These are phyloP conservation scores for Diaporthe sp. DNA, from an alignment of 2,329 filamentous ascomycete genomes.

Conservation along the genomic window DNA sequence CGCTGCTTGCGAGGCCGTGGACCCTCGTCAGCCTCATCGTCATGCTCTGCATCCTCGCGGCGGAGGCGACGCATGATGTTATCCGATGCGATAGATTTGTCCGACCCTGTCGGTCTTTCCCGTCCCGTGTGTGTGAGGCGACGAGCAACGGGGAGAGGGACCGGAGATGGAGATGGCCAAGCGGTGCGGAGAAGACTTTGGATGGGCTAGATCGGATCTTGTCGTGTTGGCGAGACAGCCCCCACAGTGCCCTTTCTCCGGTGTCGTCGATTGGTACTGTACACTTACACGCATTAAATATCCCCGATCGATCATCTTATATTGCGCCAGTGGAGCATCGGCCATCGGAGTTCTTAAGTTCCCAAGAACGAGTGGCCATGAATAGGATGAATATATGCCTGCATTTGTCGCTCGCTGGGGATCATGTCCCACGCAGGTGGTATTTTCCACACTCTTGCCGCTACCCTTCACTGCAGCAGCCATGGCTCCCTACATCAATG, in stretches of 20 bases:
- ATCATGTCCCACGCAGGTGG: neutral
- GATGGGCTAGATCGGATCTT: neutral
- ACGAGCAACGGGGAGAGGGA: neutral
- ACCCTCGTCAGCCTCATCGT: neutral
- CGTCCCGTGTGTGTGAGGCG: neutral
- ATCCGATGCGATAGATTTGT: neutral
- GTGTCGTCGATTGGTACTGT: neutral
- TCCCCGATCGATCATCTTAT: neutral
- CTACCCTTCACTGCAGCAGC: neutral
- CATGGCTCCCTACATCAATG: conserved; percentile 21
- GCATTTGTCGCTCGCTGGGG: neutral
- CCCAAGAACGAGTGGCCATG: neutral
- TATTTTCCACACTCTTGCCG: neutral
- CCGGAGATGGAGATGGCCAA: neutral
- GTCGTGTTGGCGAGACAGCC: neutral
- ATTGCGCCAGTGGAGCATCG: neutral
- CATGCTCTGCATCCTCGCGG: neutral
- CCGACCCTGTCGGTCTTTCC: neutral
- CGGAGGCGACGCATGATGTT: conserved; percentile 13
- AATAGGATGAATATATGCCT: conserved; percentile 15
- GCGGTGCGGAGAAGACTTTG: conserved; percentile 8
- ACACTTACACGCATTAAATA: neutral
- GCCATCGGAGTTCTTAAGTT: neutral
- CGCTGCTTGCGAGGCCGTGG: conserved; percentile 6
- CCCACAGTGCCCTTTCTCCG: neutral